Evolutionary conservation across 2,329 filamentous ascomycete species (phyloP).

Genomic region (Lithohypha guttulata): DNA sequence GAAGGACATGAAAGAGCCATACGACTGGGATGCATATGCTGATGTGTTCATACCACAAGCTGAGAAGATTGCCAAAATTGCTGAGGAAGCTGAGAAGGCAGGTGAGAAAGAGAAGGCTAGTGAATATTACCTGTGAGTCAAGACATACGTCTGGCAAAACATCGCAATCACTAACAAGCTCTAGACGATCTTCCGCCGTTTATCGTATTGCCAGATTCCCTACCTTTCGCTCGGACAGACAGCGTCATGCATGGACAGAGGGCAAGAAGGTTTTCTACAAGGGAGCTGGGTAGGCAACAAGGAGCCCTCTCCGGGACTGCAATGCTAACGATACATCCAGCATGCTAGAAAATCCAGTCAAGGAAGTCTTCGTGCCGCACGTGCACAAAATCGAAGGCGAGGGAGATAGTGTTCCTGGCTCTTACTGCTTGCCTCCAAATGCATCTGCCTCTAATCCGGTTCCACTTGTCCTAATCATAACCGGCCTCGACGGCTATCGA

Average conservation of each 20-base stretch:
- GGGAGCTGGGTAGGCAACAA: constrained; percentile 18
- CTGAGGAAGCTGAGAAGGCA: constrained; percentile 39
- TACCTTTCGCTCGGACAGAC: constrained; percentile 19
- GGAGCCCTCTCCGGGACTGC: neutral
- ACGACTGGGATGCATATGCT: constrained; percentile 52
- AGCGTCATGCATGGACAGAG: constrained; percentile 20
- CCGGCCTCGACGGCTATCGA: constrained; percentile 49
- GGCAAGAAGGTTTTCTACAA: constrained; percentile 23
- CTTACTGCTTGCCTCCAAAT: constrained; percentile 49
- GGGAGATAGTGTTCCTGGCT: constrained; percentile 49
- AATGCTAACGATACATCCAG: constrained; percentile 12
- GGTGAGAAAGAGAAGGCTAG: constrained; percentile 46
- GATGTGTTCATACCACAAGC: constrained; percentile 51
- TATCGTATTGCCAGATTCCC: constrained; percentile 66
- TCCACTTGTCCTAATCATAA: constrained; percentile 46
- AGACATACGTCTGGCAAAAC: too few relatives aligned
- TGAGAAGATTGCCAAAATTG: constrained; percentile 44
- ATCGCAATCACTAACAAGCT: constrained; percentile 40
- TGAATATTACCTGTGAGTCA: constrained; percentile 28
- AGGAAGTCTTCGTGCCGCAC: constrained; percentile 54
- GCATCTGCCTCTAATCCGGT: constrained; percentile 34
- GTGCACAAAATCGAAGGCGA: constrained; percentile 41
- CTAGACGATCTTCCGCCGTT: constrained; percentile 61
- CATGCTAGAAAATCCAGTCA: constrained; percentile 38
- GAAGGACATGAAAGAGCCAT: constrained; percentile 54